phyloP scores from a whole-genome alignment of 176 grass and related monocot species.

The Dendrocalamus sinicus region DNA sequence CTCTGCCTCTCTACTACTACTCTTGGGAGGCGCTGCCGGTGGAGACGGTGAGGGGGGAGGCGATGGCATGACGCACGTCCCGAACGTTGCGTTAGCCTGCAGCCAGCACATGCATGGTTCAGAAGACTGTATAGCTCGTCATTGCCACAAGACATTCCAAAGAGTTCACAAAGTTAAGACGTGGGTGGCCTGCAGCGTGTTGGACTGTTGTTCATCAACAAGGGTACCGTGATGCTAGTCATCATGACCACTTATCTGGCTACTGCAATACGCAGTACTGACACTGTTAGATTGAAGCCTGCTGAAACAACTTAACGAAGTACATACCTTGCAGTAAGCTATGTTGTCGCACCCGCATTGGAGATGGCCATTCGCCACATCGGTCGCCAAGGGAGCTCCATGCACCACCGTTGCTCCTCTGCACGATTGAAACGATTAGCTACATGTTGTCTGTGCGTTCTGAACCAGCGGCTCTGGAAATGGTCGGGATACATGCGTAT shows the following conservation, averaged over 20 bases:
- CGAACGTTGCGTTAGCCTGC: slow-evolving; percentile 61
- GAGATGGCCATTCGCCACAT: slow-evolving; percentile 78
- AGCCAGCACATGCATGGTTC: neutral
- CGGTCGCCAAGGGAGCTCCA: slow-evolving; percentile 75
- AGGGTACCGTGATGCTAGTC: no score
- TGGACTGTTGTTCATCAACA: no score
- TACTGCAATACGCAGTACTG: no score
- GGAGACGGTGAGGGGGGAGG: neutral
- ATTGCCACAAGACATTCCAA: no score
- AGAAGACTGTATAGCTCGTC: no score
- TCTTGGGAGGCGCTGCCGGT: neutral
- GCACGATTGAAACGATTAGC: neutral
- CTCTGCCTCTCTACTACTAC: no score
- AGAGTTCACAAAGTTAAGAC: no score
- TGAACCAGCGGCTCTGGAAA: slow-evolving; percentile 13
- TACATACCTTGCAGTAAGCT: slow-evolving; percentile 63
- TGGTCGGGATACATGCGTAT: no score
- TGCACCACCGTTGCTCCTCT: slow-evolving; percentile 77
- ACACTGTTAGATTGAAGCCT: no score
- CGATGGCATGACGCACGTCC: slow-evolving; percentile 44
- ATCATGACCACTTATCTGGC: neutral
- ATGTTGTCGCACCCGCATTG: slow-evolving; percentile 78
- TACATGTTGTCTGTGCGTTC: no score
- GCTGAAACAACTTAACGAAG: no score
- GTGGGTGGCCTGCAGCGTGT: no score